A percentile compares a stretch with the other conserved stretches of the same genome.
These are phyloP conservation scores for Moesziomyces sp. DNA, from an alignment of 1,284 basidiomycete species.

Conservation along the genomic window DNA sequence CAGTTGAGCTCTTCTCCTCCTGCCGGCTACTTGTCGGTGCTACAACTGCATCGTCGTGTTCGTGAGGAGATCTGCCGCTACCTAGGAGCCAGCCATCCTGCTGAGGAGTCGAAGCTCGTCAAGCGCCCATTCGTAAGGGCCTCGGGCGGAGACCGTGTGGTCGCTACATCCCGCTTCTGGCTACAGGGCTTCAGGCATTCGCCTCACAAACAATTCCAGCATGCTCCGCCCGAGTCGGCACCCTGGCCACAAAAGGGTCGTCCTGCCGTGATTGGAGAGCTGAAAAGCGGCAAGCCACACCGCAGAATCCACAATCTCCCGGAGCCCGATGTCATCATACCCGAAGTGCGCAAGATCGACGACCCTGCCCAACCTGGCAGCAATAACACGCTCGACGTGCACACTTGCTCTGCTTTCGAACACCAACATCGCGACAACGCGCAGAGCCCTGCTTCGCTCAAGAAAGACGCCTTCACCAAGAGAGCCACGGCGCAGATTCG, in stretches of 20 bases:
- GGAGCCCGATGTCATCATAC: constrained; percentile 44
- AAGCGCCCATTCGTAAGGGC: constrained; percentile 35
- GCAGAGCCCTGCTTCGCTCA: constrained; percentile 17
- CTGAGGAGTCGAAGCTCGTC: not conserved
- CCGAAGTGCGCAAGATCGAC: constrained; percentile 36
- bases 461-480: constrained; percentile 17
- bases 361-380: constrained; percentile 25
- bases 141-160: constrained; percentile 39
- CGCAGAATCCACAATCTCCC: constrained; percentile 23
- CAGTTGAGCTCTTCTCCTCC: not conserved
- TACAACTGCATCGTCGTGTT: constrained; percentile 7
- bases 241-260: constrained; percentile 44
- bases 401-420: constrained; percentile 41
- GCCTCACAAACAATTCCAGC: constrained; percentile 27
- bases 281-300: constrained; percentile 35
- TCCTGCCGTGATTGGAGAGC: constrained; percentile 12
- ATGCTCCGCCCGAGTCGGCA: constrained; percentile 33
- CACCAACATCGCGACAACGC: constrained; percentile 32
- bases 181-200: constrained; percentile 36
- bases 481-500: constrained; percentile 24
- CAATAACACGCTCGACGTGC: constrained; percentile 51
- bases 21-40: not conserved
- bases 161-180: constrained; percentile 44
- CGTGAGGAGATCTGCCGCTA: constrained; percentile 8
- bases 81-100: not conserved